Conservation (phyloP, 768 basidiomycete genomes). For the Cystoderma amianthinum region DNA sequence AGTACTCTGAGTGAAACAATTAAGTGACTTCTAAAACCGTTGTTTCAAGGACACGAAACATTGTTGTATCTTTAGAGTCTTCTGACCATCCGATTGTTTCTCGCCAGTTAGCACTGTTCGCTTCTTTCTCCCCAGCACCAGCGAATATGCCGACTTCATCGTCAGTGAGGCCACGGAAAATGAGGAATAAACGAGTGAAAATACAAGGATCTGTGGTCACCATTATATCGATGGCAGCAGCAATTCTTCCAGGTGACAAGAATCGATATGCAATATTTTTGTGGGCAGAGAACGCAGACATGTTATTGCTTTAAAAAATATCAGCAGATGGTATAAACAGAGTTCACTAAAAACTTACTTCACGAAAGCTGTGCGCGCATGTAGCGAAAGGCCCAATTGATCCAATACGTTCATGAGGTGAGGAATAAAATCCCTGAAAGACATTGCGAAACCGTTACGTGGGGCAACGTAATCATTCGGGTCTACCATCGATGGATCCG, state of each 20-base stretch:
- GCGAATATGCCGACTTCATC: conserved; percentile 73
- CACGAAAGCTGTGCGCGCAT: conserved; percentile 77
- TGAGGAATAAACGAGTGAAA: conserved; percentile 81
- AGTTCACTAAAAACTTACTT: conserved; percentile 41
- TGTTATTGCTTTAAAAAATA: conserved; percentile 55
- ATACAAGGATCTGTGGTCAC: conserved; percentile 77
- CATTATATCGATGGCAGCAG: conserved; percentile 82
- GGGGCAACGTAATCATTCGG: conserved; percentile 75
- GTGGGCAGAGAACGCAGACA: conserved; percentile 66
- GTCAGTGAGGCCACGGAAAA: conserved; percentile 77
- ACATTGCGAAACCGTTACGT: conserved; percentile 82
- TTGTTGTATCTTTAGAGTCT: conserved; percentile 62
- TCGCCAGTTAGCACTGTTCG: conserved; percentile 75
- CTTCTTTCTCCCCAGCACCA: conserved; percentile 82
- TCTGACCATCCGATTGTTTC: conserved; percentile 78
- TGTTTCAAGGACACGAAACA: conserved; percentile 77
- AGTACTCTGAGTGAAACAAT: neutral
- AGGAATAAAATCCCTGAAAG: conserved; percentile 71
- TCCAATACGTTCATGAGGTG: conserved; percentile 81
- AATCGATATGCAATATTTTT: conserved; percentile 91
- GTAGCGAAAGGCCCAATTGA: conserved; percentile 76
- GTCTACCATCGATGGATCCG: conserved; percentile 71
- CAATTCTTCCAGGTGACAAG: conserved; percentile 69
- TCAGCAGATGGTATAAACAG: no score
- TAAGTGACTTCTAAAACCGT: conserved; percentile 61